phyloP scores from a whole-genome alignment of 352 stramenopile species.

The Pythium periplocum region DNA sequence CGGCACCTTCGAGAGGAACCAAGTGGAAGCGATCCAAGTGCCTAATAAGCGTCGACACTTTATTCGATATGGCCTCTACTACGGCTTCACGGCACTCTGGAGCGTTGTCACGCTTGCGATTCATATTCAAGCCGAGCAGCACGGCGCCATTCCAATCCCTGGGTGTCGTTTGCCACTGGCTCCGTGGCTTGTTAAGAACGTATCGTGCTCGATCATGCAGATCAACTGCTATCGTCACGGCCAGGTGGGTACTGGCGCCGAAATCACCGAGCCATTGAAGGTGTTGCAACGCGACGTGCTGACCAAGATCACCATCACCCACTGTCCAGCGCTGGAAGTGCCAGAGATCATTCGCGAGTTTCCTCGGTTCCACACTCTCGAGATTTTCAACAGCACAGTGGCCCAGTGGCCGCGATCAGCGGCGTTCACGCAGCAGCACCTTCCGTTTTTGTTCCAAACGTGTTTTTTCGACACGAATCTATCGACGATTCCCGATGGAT shows the following conservation, averaged over 20 bases:
- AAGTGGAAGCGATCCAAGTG: too few relatives aligned
- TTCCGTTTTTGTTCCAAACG: slow-evolving; percentile 1
- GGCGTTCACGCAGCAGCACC: background rate
- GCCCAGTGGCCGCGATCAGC: slow-evolving; percentile 2
- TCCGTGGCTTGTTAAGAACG: slow-evolving; percentile 7
- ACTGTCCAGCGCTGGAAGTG: slow-evolving; percentile 12
- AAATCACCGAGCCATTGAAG: slow-evolving; percentile 1
- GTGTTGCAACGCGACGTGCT: slow-evolving; percentile 7
- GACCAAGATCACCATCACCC: slow-evolving; percentile 7
- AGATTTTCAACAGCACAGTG: slow-evolving; percentile 9
- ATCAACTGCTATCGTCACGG: slow-evolving; percentile 14
- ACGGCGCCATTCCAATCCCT: background rate
- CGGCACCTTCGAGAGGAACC: too few relatives aligned
- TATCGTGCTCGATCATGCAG: slow-evolving; percentile 10
- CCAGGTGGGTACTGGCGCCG: background rate
- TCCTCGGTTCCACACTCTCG: background rate
- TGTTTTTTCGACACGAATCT: slow-evolving; percentile 2
- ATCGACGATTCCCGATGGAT: slow-evolving; percentile 1
- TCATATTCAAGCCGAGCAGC: background rate
- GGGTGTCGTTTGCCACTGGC: slow-evolving; percentile 2
- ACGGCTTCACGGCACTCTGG: background rate
- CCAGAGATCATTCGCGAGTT: slow-evolving; percentile 12
- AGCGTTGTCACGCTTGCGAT: background rate
- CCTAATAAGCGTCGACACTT: background rate
- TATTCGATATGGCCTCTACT: background rate